phyloP scores from a whole-genome alignment of 129 eudicot genomes.

The Cynara cardunculus region DNA sequence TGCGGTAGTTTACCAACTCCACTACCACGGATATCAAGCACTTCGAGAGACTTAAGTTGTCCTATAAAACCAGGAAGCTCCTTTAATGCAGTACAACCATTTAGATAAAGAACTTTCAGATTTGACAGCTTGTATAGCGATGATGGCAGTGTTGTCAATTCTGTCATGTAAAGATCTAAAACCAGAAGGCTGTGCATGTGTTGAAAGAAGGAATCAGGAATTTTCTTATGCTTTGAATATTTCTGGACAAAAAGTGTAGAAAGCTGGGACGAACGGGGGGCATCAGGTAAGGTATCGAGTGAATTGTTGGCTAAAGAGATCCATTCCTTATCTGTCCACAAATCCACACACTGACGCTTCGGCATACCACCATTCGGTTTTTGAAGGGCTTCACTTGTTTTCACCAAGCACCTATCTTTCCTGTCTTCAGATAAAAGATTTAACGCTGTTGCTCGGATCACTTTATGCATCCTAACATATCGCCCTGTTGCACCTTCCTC shows the following conservation, averaged over 20 bases:
- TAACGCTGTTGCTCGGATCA: constrained; percentile 20
- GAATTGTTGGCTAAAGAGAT: constrained; percentile 28
- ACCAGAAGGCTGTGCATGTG: constrained; percentile 23
- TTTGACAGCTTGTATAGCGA: constrained; percentile 16
- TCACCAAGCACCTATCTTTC: constrained; percentile 25
- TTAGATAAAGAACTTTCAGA: constrained; percentile 22
- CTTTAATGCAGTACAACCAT: constrained; percentile 17
- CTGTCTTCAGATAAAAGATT: constrained; percentile 24
- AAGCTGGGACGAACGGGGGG: constrained; percentile 14
- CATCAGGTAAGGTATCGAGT: constrained; percentile 12
- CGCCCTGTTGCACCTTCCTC: constrained; percentile 24
- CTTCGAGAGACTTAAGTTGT: constrained; percentile 23
- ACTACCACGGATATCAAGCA: constrained; percentile 27
- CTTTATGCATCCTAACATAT: constrained; percentile 17
- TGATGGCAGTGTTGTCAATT: constrained; percentile 10
- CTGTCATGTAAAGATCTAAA: constrained; percentile 27
- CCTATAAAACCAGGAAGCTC: constrained; percentile 25
- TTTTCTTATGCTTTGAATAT: constrained; percentile 18
- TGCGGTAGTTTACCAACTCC: constrained; percentile 17
- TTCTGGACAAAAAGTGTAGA: constrained; percentile 28
- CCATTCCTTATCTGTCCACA: constrained; percentile 26
- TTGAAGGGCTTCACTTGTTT: constrained; percentile 10
- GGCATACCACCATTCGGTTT: background rate
- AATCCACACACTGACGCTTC: constrained; percentile 22
- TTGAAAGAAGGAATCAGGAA: constrained; percentile 26